These are phyloP conservation scores for Cystofilobasidium bisporidii DNA, from an alignment of 768 basidiomycete species.

Conservation along the genomic window DNA sequence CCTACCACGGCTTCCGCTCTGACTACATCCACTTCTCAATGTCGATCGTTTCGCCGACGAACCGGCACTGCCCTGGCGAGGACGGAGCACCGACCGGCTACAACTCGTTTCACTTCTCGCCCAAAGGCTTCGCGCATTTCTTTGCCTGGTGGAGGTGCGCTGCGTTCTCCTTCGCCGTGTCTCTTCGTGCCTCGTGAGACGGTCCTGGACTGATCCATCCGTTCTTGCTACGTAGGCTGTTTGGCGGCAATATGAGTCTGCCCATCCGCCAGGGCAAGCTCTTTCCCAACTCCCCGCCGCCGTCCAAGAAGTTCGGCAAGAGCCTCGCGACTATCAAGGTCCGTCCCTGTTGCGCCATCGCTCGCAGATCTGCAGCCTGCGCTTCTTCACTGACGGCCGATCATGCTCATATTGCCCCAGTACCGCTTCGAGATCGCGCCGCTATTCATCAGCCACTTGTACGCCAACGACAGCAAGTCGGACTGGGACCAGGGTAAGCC, in stretches of 20 bases:
- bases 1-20: constrained; percentile 78
- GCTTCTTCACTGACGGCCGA: background rate
- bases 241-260: constrained; percentile 64
- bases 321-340: constrained; percentile 78
- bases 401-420: constrained; percentile 26
- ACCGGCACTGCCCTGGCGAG: constrained; percentile 6
- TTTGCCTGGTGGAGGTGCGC: constrained; percentile 67
- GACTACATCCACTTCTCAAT: constrained; percentile 88
- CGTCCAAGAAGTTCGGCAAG: constrained; percentile 76
- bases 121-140: constrained; percentile 76
- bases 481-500: constrained; percentile 60
- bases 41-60: constrained; percentile 62
- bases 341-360: constrained; percentile 1
- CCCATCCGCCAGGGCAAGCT: constrained; percentile 82
- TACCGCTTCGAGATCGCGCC: constrained; percentile 70
- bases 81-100: constrained; percentile 34
- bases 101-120: constrained; percentile 75
- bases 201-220: background rate
- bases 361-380: background rate
- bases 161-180: background rate
- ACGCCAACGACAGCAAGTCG: constrained; percentile 67
- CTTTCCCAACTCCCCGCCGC: constrained; percentile 55
- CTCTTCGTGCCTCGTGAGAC: background rate
- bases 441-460: constrained; percentile 75
- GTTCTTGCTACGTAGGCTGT: constrained; percentile 45